phyloP scores from a whole-genome alignment of 2,329 filamentous ascomycete genomes.

The Penicillium sp. region DNA sequence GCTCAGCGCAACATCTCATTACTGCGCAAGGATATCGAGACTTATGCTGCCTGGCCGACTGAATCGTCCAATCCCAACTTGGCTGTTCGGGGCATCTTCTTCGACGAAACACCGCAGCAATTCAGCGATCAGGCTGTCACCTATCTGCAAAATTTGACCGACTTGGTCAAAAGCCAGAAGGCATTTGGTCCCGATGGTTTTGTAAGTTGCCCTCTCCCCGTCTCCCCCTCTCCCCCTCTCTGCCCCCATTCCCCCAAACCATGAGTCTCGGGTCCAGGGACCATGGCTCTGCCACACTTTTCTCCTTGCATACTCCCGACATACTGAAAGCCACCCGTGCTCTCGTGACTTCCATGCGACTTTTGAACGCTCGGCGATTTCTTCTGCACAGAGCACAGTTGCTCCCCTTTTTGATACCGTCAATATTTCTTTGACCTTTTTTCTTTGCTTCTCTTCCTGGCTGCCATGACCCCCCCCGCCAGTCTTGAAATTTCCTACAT shows the following conservation, averaged over 20 bases:
- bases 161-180: conserved; percentile 25
- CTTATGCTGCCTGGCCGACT: conserved; percentile 42
- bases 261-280: no score
- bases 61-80: conserved; percentile 33
- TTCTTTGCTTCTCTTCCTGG: no score
- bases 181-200: conserved; percentile 34
- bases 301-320: not conserved
- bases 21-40: conserved; percentile 40
- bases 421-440: no score
- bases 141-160: conserved; percentile 32
- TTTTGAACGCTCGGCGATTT: not conserved
- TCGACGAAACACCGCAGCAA: conserved; percentile 43
- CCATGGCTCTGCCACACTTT: conserved; percentile 4
- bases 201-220: conserved; percentile 25
- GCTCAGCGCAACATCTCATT: conserved; percentile 35
- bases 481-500: not conserved
- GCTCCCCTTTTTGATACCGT: no score
- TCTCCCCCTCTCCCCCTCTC: no score
- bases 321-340: no score
- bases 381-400: not conserved
- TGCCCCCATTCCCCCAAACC: no score
- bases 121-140: conserved; percentile 27
- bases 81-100: conserved; percentile 44
- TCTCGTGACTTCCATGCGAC: not conserved
- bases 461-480: no score